phyloP scores from a whole-genome alignment of 768 basidiomycete genomes.

The Mycena amicta region DNA sequence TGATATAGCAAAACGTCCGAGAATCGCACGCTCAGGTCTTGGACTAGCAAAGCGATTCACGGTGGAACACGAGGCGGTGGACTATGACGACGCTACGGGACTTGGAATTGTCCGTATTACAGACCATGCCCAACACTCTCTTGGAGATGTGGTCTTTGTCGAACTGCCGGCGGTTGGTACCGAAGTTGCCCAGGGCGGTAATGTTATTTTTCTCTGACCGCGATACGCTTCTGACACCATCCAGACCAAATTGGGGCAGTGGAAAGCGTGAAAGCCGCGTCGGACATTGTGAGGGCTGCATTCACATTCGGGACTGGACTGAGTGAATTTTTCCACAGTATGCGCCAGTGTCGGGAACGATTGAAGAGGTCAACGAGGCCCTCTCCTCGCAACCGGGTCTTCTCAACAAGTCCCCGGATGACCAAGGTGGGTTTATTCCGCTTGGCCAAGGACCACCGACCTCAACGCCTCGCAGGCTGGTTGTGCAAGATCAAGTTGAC shows the following conservation, averaged over 20 bases:
- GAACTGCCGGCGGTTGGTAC: slow-evolving; percentile 77
- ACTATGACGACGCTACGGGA: slow-evolving; percentile 74
- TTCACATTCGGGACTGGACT: slow-evolving; percentile 9
- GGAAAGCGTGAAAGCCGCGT: slow-evolving; percentile 95
- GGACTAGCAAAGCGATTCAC: slow-evolving; percentile 77
- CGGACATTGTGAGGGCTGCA: slow-evolving; percentile 73
- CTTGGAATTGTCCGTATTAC: slow-evolving; percentile 87
- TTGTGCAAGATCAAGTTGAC: slow-evolving; percentile 90
- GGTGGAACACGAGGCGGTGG: slow-evolving; percentile 83
- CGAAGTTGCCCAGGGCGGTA: slow-evolving; percentile 73
- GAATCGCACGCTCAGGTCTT: slow-evolving; percentile 11
- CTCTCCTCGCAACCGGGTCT: slow-evolving; percentile 72
- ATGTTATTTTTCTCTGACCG: slow-evolving; percentile 31
- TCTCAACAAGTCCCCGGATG: slow-evolving; percentile 87
- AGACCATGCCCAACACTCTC: slow-evolving; percentile 84
- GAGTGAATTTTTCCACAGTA: slow-evolving; percentile 52
- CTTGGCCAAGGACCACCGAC: neutral
- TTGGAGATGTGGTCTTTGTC: slow-evolving; percentile 97
- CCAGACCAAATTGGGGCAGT: slow-evolving; percentile 74
- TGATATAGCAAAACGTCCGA: slow-evolving; percentile 18
- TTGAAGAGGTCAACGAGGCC: slow-evolving; percentile 76
- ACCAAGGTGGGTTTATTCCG: slow-evolving; percentile 59
- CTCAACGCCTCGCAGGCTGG: slow-evolving; percentile 67
- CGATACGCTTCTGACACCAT: too few species aligned
- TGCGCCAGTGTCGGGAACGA: slow-evolving; percentile 86